These are phyloP conservation scores for Phytophthora uliginosa DNA, from an alignment of 352 stramenopile genomes.

Conservation along the genomic window DNA sequence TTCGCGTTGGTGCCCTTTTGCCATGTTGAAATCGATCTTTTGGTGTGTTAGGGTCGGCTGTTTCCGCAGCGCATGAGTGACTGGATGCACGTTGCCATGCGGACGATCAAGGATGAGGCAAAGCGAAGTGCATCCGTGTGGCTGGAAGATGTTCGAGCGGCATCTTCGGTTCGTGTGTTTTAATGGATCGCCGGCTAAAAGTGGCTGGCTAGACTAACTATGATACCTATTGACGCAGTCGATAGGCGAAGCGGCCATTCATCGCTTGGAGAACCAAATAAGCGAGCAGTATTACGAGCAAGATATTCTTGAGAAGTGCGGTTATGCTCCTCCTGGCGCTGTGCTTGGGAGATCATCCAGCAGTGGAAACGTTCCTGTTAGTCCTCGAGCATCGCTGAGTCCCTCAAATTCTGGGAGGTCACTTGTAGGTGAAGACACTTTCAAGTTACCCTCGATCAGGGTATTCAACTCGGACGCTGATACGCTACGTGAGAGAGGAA, in stretches of 20 bases:
- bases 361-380: slow-evolving; percentile 27
- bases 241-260: slow-evolving; percentile 74
- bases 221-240: slow-evolving; percentile 31
- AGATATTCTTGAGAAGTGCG: slow-evolving; percentile 81
- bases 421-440: slow-evolving; percentile 35
- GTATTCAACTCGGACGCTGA: slow-evolving; percentile 79
- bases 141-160: slow-evolving; percentile 78
- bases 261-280: slow-evolving; percentile 81
- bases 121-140: slow-evolving; percentile 71
- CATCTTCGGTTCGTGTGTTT: slow-evolving; percentile 50
- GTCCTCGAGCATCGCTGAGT: slow-evolving; percentile 34
- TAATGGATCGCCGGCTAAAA: background rate
- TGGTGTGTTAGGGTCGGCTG: slow-evolving; percentile 58
- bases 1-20: background rate
- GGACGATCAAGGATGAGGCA: slow-evolving; percentile 79
- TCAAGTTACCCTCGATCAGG: slow-evolving; percentile 73
- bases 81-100: slow-evolving; percentile 81
- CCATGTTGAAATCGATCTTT: background rate
- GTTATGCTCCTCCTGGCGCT: slow-evolving; percentile 28
- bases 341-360: slow-evolving; percentile 21
- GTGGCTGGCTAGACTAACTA: background rate
- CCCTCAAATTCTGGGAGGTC: slow-evolving; percentile 31
- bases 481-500: slow-evolving; percentile 64
- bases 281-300: slow-evolving; percentile 82
- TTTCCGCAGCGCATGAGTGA: slow-evolving; percentile 85